Evolutionary conservation across 352 stramenopile species (phyloP), one percentile per base, ranked within the genome.

Genomic region (Pythium coloratum): DNA sequence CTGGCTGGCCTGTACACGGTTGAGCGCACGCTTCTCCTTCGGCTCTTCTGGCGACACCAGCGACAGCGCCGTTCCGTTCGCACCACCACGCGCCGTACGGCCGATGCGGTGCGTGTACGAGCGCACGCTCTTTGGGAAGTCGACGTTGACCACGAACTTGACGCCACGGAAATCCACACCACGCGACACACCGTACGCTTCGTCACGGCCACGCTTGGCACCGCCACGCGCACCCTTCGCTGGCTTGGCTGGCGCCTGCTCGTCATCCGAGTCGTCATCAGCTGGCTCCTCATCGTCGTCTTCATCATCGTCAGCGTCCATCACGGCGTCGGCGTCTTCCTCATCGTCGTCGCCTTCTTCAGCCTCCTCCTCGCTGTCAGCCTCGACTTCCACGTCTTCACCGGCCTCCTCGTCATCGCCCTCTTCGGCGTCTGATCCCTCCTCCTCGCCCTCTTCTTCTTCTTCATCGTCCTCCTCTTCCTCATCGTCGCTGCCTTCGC

Each of bases 31-130:
- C 49, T 79, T 66, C 46, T 99, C 87, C 61, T 94, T 91, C 2
- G 69, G 68, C 34, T 94, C 89, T 32, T 89, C 77, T 6, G 78
- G 82, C 32, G 86, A 84, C 1, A 99, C 80, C 14, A 99, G 88
- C 54, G 95, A 99, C 44, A 99, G 77, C 7, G 98, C 96, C 24
- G 98, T 99, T 47, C 98, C 98, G 59, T 90, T 97, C 16, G 92
- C 91, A 59, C 97, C 97, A 69, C 95, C 98, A 72, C 98, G 90
- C 1, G 97, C 97, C 14, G 98, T 99, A 66, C 98, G 91, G 14
- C 98, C 98, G 65, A 99, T 97, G 50, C 98, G 91, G 83, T 99
- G 98, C 33, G 95, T 98, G 79, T 99, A 99, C 30, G 95, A 97
- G 62, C 90, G 82, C 26, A 96, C 76, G 61, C 94, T 98, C 28